Base-by-base conservation (phyloP, 2,329 filamentous ascomycete genomes). In the Penicillium sp. region DNA sequence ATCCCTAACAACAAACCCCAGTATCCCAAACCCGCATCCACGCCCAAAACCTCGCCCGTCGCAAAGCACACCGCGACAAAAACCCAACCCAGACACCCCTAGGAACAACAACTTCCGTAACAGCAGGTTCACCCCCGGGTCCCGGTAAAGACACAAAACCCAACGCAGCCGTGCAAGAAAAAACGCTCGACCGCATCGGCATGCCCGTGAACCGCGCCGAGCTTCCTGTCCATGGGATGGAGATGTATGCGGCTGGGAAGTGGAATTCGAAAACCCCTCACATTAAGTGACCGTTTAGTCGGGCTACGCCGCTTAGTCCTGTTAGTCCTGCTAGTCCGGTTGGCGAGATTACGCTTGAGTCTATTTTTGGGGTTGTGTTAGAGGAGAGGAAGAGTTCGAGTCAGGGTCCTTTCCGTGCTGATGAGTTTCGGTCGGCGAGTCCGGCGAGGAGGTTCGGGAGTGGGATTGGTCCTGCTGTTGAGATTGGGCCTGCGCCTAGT, bases 31-130 rank as follows among this genome's bases (percentile, higher is more conserved):
- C 50, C 40, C 65, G 65, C 16, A 60, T 64, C 42, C 57, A 56
- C 52, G 64, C 59, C 5, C 64, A 70, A 62, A 69, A 73, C 53
- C 58, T 65, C 54, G 68, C 66, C 49, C 68, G 66, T 25, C 72
- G 68, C 52, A 71, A 70, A 50, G 67, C 65, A 19, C 62, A 73
- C 11, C 65, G 61, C n/a, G 53, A 30, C 26, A 56, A 59, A 11
- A 46, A 3, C 26, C 41, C 7, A 53, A 10, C n/a, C 25, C 48
- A 19, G 36, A 48, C 28, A 25, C 40, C 22, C 14, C 40, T 55
- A 14, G 57, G 53, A 42, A 50, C 37, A 19, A 59, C 41, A 14
- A 40, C 54, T 1, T 38, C 48, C 4, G 42, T 52, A 11, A 50
- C 26, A 25, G 26, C 22, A 26, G 59, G 56, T 1, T 25, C 17